Evolutionary conservation across 2,329 filamentous ascomycete genomes (phyloP), one percentile per base, ranked within the genome.

Genomic region (Trichophaea hybrida): DNA sequence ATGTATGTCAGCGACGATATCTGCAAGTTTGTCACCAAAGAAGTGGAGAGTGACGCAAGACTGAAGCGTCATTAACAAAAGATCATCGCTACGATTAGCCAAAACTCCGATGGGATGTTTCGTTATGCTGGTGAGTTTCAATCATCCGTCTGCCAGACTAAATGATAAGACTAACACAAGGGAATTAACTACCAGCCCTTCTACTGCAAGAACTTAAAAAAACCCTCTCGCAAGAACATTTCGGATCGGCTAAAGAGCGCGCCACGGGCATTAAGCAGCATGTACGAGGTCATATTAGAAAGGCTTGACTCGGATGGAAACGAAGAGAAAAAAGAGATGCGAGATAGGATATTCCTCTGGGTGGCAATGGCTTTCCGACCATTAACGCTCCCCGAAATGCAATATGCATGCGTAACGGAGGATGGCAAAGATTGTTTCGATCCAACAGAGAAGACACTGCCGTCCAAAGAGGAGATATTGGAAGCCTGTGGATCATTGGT

Each of bases 231-330:
- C 10, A 10, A 10, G 32, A 34, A 52, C 31, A 52, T 52, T 10
- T 52, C 49, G 1, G 31, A 52, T 10, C 49, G 49, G 31, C 49
- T 52, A 10, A 15, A 17, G 2, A 3, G 15, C 17, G 49, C 49
- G 55, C 55, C 55, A 34, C 24, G 35, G 4, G 55, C 38, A 35
- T 12, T 57, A 24, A 31, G 6, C 34, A 8, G 55, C 38, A 57
- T 57, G 55, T 57, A 57, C 43, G 38, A 49, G 24, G 38, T 33
- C 13, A 57, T 57, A 8, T 35, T 55, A 24, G 33, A n/a, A 12
- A 32, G 52, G 2, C 24, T 55, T 2, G 49, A 31, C 2, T 31
- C 5, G 5, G 34, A 52, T 2, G 49, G 49, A 3, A 33, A 17
- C 31, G 49, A 52, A 12, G 7, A 17, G 32, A 31, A 52, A 12